These are phyloP conservation scores for Cyberlindnera suaveolens DNA, from an alignment of 805 yeast genomes.

Conservation along the genomic window DNA sequence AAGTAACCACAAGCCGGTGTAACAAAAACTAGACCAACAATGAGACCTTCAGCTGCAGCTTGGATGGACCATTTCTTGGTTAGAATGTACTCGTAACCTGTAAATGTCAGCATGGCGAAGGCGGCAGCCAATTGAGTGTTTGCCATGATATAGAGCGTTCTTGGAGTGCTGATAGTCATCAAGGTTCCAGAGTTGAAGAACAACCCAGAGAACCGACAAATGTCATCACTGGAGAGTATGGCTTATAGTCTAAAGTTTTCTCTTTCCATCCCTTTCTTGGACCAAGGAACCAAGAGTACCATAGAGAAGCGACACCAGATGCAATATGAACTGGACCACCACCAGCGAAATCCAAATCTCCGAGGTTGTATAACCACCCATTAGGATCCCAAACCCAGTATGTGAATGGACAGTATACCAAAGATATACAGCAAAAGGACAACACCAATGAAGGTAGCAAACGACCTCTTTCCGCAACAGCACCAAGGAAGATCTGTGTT, in stretches of 20 bases:
- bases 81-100: conserved; percentile 74
- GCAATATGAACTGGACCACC: conserved; percentile 97
- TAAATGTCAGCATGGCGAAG: conserved; percentile 86
- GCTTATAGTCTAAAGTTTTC: conserved; percentile 53
- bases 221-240: conserved; percentile 87
- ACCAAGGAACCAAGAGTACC: conserved; percentile 70
- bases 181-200: conserved; percentile 86
- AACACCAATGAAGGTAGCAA: conserved; percentile 77
- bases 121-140: conserved; percentile 88
- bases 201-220: conserved; percentile 87
- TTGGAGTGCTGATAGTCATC: conserved; percentile 71
- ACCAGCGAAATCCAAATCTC: conserved; percentile 97
- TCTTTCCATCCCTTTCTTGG: conserved; percentile 49
- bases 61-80: conserved; percentile 89
- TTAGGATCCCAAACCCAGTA: conserved; percentile 92
- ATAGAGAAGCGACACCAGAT: conserved; percentile 88
- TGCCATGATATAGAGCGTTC: conserved; percentile 84
- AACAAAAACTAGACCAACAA: conserved; percentile 96
- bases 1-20: conserved; percentile 92
- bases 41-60: conserved; percentile 89
- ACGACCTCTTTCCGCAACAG: conserved; percentile 88
- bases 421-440: conserved; percentile 77
- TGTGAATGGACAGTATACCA: conserved; percentile 89
- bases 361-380: conserved; percentile 91
- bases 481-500: conserved; percentile 83